Evolutionary conservation across 2,329 filamentous ascomycete species (phyloP), one percentile per base, ranked within the genome.

Genomic region (Nemania sp.): DNA sequence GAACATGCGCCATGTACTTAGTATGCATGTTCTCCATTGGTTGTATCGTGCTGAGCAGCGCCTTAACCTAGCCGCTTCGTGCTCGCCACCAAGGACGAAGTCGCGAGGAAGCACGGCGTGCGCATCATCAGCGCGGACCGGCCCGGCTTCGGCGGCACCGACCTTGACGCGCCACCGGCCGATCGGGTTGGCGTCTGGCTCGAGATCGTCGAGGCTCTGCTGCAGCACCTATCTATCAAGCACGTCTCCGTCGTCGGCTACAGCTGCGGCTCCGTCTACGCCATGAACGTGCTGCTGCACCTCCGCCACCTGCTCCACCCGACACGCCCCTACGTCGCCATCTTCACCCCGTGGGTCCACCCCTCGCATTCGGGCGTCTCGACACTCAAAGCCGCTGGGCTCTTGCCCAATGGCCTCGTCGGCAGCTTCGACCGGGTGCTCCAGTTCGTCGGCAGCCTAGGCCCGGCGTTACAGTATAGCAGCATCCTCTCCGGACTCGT

Each of bases 71-170:
- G 66, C 54, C 74, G 75, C 20, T 66, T 70, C 49, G 25, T 74
- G 4, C 71, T 73, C 42, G 54, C 72, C 15, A 65, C 70, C 63
- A 75, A 76, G 55, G 72, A 77, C 54, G 57, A 62, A 2, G 57
- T 75, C 2, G 75, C 74, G 15, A 71, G 69, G 50, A 51, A 64
- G 39, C 65, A 75, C 61, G 62, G 68, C 18, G 63, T 77, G 18
- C 73, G 75, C 34, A 68, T 77, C 47, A 68, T 77, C 57, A 61
- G 63, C 56, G 57, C 66, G 0, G 75, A 78, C 59, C 64, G 75
- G 5, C 75, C 77, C 0, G 75, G 76, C 9, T 70, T 77, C 43
- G 76, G 75, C 11, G 69, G 71, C 7, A 76, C 74, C 5, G 7
- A 29, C 7, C 71, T 71, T 15, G 59, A 68, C 7, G 72, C 70